These are phyloP conservation scores for Pisolithus tinctorius DNA, from an alignment of 768 basidiomycete genomes.

Conservation along the genomic window DNA sequence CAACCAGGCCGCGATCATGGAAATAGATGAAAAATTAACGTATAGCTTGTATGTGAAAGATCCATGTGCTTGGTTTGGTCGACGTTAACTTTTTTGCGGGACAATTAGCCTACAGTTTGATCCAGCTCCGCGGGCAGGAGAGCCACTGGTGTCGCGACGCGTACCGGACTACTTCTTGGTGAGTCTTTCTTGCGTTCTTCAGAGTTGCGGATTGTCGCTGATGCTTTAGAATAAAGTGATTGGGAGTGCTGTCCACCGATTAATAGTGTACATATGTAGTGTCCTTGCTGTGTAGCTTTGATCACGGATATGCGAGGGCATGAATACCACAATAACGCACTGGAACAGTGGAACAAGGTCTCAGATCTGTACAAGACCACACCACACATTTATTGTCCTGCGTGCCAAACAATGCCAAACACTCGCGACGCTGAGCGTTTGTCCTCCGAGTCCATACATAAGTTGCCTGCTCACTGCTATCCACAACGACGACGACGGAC, in stretches of 20 bases:
- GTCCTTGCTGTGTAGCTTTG: slow-evolving; percentile 16
- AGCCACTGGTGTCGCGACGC: slow-evolving; percentile 93
- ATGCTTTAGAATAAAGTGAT: slow-evolving; percentile 13
- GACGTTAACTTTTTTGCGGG: slow-evolving; percentile 2
- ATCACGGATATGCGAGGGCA: slow-evolving; percentile 6
- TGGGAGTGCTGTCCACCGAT: background rate
- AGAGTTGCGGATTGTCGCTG: background rate
- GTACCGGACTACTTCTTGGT: slow-evolving; percentile 94
- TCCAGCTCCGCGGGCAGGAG: slow-evolving; percentile 96
- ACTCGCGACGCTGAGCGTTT: slow-evolving; percentile 8
- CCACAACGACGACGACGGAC: background rate
- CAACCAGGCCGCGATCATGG: slow-evolving; percentile 99
- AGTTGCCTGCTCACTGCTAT: background rate
- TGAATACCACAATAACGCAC: background rate
- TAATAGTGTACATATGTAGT: slow-evolving; percentile 20
- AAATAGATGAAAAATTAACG: slow-evolving; percentile 97
- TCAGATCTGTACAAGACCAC: background rate
- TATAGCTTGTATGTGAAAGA: slow-evolving; percentile 73
- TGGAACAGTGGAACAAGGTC: background rate
- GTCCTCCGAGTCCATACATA: background rate
- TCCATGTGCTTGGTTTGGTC: slow-evolving; percentile 2
- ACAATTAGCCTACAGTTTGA: slow-evolving; percentile 91
- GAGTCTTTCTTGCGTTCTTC: slow-evolving; percentile 21
- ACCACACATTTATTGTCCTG: background rate
- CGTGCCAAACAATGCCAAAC: slow-evolving; percentile 21